phyloP scores from a whole-genome alignment of 768 basidiomycete genomes.

The Amanita muscaria region DNA sequence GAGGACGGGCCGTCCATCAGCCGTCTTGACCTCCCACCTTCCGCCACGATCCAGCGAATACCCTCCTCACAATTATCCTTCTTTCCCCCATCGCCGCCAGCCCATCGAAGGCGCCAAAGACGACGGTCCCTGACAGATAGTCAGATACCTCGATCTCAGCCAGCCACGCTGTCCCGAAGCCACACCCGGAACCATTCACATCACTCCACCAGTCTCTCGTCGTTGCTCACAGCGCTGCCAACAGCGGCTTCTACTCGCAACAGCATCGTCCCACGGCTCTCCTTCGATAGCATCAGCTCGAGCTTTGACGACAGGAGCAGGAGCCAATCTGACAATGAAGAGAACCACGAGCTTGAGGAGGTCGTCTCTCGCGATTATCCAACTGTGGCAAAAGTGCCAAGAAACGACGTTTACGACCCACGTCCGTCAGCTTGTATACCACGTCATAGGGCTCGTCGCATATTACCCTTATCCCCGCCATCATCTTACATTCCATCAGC shows the following conservation, averaged over 20 bases:
- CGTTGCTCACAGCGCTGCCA: constrained; percentile 38
- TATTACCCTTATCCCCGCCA: constrained; percentile 26
- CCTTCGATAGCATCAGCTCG: constrained; percentile 42
- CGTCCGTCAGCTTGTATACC: background rate
- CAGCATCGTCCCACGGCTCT: constrained; percentile 44
- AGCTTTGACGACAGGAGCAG: constrained; percentile 26
- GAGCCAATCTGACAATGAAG: background rate
- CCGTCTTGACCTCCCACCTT: background rate
- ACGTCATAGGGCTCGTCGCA: constrained; percentile 6
- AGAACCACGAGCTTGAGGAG: constrained; percentile 4
- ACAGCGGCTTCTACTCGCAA: constrained; percentile 47
- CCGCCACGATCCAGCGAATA: constrained; percentile 31
- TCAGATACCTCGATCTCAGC: constrained; percentile 3
- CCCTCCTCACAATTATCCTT: constrained; percentile 45
- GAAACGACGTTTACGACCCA: background rate
- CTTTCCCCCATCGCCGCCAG: constrained; percentile 36
- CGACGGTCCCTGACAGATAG: constrained; percentile 11
- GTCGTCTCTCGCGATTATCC: constrained; percentile 1
- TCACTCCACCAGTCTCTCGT: constrained; percentile 29
- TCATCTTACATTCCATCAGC: constrained; percentile 27
- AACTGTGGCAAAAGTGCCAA: background rate
- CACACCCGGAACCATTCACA: constrained; percentile 21
- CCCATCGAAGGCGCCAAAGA: constrained; percentile 10
- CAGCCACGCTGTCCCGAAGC: constrained; percentile 12
- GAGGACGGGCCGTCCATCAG: background rate